These are phyloP conservation scores for Drechslerella dactyloides DNA, from an alignment of 2,329 filamentous ascomycete genomes.

Conservation along the genomic window DNA sequence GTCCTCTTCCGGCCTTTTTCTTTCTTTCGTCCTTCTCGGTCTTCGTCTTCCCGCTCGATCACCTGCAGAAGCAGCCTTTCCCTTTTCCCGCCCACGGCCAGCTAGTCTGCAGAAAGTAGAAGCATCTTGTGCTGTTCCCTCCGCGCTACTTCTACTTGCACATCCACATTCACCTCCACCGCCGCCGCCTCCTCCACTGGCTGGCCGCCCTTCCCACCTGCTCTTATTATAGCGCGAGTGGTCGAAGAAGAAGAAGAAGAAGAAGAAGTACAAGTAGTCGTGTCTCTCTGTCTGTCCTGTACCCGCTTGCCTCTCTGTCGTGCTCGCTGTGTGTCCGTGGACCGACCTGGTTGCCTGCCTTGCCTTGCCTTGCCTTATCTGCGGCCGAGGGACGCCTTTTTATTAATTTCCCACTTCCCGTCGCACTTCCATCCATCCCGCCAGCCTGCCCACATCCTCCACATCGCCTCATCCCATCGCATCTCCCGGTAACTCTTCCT, in stretches of 20 bases:
- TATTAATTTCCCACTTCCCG: neutral
- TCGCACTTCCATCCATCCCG: neutral
- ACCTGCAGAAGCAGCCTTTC: neutral
- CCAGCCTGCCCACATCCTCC: neutral
- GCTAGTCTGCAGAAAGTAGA: neutral
- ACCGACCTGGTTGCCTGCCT: too few relatives aligned
- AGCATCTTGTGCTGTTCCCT: neutral
- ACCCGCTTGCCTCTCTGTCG: too few relatives aligned
- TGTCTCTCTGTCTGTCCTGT: too few relatives aligned
- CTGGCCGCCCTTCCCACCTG: too few relatives aligned
- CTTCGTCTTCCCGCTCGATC: neutral
- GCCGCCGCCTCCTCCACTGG: neutral
- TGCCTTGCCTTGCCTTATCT: neutral
- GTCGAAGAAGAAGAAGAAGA: too few relatives aligned
- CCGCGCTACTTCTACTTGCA: too few relatives aligned
- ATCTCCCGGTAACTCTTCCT: neutral
- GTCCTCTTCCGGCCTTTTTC: neutral
- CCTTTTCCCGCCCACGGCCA: neutral
- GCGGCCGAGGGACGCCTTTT: neutral
- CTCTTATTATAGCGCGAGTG: too few relatives aligned
- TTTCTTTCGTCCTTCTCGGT: neutral
- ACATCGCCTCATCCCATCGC: neutral
- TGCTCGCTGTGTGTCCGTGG: too few relatives aligned
- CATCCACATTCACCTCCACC: neutral
- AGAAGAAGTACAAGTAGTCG: too few relatives aligned